Base-by-base conservation (phyloP, 257 asterid genomes). In the Solanum stenotomum region DNA sequence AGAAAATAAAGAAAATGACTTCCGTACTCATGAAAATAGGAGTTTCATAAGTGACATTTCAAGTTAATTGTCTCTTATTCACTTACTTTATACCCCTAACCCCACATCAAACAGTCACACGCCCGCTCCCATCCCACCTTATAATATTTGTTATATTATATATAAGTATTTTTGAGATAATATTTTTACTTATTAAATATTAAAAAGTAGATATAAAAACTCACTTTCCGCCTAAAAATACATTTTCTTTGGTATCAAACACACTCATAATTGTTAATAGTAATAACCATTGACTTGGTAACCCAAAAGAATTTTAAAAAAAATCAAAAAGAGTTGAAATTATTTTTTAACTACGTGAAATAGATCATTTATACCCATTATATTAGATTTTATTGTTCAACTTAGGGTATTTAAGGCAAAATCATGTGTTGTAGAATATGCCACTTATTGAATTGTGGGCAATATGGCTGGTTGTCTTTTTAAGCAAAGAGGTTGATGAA, bases 321-420 rank as follows among this genome's bases (percentile, higher is more conserved):
- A 56, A 56, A 6, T 18, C 2, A 7, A 0, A 56, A 56, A 56
- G 0, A 3, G 4, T 2, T 0, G 0, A 56, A 0, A 56, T 56
- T 56, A 56, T 56, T 20, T 56, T 0, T 18, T 2, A 56, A 6
- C 1, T 56, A 2, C 18, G 10, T 1, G n/a, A 56, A 56, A 56
- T 56, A 6, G 4, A 56, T 0, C 0, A 1, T 3, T 56, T 56
- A 56, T 18, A 56, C 10, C n/a, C 2, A n/a, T n/a, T 6, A 18
- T 18, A 18, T 56, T 56, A 56, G 0, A 18, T 6, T 56, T 52
- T 56, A 4, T 52, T 18, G 4, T 18, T 18, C 23, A 18, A 18
- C 10, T 56, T 20, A 2, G 4, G 65, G 4, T 20, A 56, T 56
- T 56, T 20, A 6, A 56, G n/a, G n/a, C n/a, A 56, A 56, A 56